Evolutionary conservation across 352 stramenopile species (phyloP).

Genomic region (Aphanomyces euteiches): DNA sequence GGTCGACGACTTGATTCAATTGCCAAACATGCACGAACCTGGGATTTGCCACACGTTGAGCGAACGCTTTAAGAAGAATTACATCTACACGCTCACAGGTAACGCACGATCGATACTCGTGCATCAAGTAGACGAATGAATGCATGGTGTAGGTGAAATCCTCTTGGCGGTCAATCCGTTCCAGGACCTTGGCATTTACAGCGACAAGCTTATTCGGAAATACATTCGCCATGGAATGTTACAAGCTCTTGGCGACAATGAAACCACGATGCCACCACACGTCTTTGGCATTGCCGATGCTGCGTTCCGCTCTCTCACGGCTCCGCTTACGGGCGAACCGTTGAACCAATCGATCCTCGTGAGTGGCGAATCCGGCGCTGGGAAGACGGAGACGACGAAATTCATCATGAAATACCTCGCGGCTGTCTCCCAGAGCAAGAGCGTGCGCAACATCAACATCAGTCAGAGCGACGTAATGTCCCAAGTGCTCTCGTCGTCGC

Average conservation of each 20-base stretch:
- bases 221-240: conserved; percentile 83
- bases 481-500: conserved; percentile 96
- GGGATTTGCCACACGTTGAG: conserved; percentile 91
- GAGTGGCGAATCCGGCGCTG: conserved; percentile 89
- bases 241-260: conserved; percentile 53
- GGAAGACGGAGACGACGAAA: conserved; percentile 97
- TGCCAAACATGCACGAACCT: conserved; percentile 92
- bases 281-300: conserved; percentile 89
- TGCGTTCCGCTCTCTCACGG: conserved; percentile 80
- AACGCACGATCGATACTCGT: not conserved
- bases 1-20: conserved; percentile 89
- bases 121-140: not conserved
- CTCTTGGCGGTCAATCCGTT: conserved; percentile 87
- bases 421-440: conserved; percentile 69
- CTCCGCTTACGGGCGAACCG: conserved; percentile 44
- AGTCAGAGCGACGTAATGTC: conserved; percentile 81
- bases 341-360: conserved; percentile 91
- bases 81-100: conserved; percentile 91
- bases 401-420: conserved; percentile 94
- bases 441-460: conserved; percentile 35
- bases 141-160: conserved; percentile 51
- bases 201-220: conserved; percentile 83
- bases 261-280: conserved; percentile 82
- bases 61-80: conserved; percentile 88
- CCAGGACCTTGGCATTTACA: conserved; percentile 82